A percentile compares a stretch with the other conserved stretches of the same genome.
These are phyloP conservation scores for Colletotrichum sp. DNA, from an alignment of 2,329 filamentous ascomycete genomes.

Conservation along the genomic window DNA sequence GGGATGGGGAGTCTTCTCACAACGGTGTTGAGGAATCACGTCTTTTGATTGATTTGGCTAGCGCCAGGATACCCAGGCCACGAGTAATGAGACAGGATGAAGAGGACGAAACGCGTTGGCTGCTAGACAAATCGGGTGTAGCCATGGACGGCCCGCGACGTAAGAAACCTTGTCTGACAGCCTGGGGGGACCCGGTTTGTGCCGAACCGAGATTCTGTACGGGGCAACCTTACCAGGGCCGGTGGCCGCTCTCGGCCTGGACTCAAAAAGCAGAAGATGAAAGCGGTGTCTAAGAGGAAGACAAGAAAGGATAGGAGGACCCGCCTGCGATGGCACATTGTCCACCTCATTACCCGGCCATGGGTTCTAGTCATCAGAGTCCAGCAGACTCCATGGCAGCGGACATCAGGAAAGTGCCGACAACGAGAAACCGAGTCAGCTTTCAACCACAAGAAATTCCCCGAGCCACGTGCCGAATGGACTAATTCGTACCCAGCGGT, in stretches of 20 bases:
- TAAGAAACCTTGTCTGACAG: neutral
- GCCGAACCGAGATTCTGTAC: neutral
- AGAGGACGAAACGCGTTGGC: neutral
- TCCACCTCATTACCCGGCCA: neutral
- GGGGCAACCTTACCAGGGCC: neutral
- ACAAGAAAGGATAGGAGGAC: neutral
- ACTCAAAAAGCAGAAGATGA: neutral
- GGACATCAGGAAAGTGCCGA: neutral
- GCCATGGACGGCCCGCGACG: neutral
- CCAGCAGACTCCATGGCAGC: neutral
- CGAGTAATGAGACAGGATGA: neutral
- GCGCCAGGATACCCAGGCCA: neutral
- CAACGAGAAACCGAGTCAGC: neutral
- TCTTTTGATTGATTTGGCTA: neutral
- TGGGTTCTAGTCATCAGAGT: neutral
- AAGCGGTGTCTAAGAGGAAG: neutral
- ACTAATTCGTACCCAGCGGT: neutral
- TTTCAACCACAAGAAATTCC: neutral
- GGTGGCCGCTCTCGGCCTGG: neutral
- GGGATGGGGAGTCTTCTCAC: neutral
- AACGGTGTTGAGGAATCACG: neutral
- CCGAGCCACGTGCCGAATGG: neutral
- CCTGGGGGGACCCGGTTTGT: neutral
- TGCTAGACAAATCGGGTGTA: neutral
- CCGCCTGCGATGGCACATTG: neutral